These are phyloP conservation scores for Mycosphaerella sp. DNA, from an alignment of 2,329 filamentous ascomycete genomes.

Conservation along the genomic window DNA sequence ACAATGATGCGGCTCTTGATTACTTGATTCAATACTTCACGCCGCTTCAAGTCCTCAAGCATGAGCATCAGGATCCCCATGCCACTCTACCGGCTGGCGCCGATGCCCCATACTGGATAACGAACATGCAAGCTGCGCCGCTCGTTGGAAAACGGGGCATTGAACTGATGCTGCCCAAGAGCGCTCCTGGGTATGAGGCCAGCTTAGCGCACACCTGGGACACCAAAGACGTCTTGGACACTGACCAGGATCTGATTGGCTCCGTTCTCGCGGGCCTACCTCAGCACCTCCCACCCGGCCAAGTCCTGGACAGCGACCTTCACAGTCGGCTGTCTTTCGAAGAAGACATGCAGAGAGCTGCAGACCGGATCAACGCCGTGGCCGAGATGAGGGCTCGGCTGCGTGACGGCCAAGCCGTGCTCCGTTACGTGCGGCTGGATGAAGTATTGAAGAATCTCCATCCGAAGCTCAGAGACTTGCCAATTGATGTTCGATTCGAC, in stretches of 20 bases:
- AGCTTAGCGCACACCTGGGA: constrained; percentile 22
- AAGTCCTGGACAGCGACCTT: constrained; percentile 8
- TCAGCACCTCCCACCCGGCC: constrained; percentile 5
- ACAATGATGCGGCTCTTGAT: constrained; percentile 10
- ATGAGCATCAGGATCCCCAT: constrained; percentile 12
- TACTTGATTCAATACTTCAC: constrained; percentile 23
- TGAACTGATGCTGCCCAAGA: constrained; percentile 26
- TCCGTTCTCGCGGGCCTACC: constrained; percentile 15
- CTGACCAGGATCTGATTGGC: constrained; percentile 12
- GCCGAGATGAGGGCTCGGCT: constrained; percentile 15
- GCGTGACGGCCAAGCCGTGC: constrained; percentile 10
- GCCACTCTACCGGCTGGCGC: constrained; percentile 11
- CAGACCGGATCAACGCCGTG: constrained; percentile 10
- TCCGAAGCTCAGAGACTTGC: constrained; percentile 8
- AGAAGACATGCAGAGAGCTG: constrained; percentile 11
- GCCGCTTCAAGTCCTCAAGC: constrained; percentile 25
- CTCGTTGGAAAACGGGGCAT: constrained; percentile 27
- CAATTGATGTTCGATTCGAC: constrained; percentile 20
- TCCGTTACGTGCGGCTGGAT: constrained; percentile 22
- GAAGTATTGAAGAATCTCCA: constrained; percentile 19
- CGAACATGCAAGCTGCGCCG: constrained; percentile 31
- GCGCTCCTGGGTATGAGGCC: constrained; percentile 21
- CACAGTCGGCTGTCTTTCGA: constrained; percentile 13
- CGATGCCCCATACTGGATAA: constrained; percentile 22
- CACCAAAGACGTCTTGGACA: constrained; percentile 16